Base-by-base conservation (phyloP, 106 monocot species). In the Apostasia ramifera region DNA sequence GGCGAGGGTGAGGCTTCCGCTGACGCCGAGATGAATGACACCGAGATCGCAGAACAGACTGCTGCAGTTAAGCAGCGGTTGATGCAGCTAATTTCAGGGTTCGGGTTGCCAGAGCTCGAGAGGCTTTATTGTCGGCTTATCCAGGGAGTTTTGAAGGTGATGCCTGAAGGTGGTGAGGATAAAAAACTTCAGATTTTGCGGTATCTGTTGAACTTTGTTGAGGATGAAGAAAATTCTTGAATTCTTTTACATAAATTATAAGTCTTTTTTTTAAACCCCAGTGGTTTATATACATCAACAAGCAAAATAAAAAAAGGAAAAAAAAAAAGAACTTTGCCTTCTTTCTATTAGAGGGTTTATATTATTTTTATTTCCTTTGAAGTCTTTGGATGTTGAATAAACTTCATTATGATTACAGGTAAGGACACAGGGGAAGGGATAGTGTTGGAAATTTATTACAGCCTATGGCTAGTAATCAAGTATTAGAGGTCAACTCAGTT, bases 101-200 rank as follows among this genome's bases (percentile, higher is more conserved):
- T 79, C 4, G 83, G 92, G 5, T 72, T 93, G 42, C 92, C 92
- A 9, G 85, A 83, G 80, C 83, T 98, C 4, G 97, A 98, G 77
- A 87, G 81, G 76, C 81, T 98, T 9, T 98, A 93, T 50, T 74
- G 87, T 2, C 78, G 83, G 37, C 57, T 97, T 15, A 47, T 97
- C 10, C 89, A 73, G 81, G 74, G 84, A 37, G 76, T 78, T 12
- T 73, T 92, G 63, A 63, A 71, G 13, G 50, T 73, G 12, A 84
- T 12, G 70, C 74, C 57, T 72, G 82, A 82, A 71, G 79, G 47
- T 44, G 63, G 40, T n/a, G 75, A 71, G 62, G 84, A 89, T 73
- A 53, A 70, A 59, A 86, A 53, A 74, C 76, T 68, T 54, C 81
- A 74, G 40, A 72, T 90, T 77, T 81, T 90, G 81, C 84, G 79